These are phyloP conservation scores for Fusarium buharicum DNA, from an alignment of 2,329 filamentous ascomycete species.

Conservation along the genomic window DNA sequence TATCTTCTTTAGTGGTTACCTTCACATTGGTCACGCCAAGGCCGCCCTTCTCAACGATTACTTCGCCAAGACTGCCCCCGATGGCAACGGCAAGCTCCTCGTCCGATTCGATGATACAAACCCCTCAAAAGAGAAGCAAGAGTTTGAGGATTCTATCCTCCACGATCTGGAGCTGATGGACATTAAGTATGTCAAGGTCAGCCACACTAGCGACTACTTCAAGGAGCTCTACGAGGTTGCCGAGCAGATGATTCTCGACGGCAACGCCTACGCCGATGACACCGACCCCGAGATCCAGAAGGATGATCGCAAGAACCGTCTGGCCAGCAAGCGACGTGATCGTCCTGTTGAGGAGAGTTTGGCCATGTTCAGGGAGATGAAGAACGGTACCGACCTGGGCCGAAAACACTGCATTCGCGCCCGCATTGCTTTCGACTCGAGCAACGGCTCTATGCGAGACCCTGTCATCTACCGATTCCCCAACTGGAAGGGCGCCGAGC, in stretches of 20 bases:
- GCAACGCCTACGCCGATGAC: conserved; percentile 93
- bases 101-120: conserved; percentile 98
- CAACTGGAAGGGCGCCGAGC: conserved; percentile 66
- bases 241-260: conserved; percentile 84
- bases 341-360: conserved; percentile 84
- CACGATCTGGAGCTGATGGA: conserved; percentile 93
- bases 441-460: conserved; percentile 95
- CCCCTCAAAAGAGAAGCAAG: conserved; percentile 95
- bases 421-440: conserved; percentile 90
- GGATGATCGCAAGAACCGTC: conserved; percentile 83
- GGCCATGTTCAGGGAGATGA: conserved; percentile 92
- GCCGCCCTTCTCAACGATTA: conserved; percentile 94
- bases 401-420: conserved; percentile 90
- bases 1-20: conserved; percentile 70
- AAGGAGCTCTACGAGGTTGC: conserved; percentile 89
- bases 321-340: conserved; percentile 83
- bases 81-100: conserved; percentile 89
- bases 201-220: conserved; percentile 96
- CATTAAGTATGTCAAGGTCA: conserved; percentile 85
- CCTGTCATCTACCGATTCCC: conserved; percentile 94
- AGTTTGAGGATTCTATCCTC: conserved; percentile 93
- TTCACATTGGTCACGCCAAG: conserved; percentile 97
- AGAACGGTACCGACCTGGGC: conserved; percentile 81
- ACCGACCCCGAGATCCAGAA: conserved; percentile 91
- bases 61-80: conserved; percentile 93